phyloP scores from a whole-genome alignment of 805 yeast genomes.

The Spencermartinsiella europaea region DNA sequence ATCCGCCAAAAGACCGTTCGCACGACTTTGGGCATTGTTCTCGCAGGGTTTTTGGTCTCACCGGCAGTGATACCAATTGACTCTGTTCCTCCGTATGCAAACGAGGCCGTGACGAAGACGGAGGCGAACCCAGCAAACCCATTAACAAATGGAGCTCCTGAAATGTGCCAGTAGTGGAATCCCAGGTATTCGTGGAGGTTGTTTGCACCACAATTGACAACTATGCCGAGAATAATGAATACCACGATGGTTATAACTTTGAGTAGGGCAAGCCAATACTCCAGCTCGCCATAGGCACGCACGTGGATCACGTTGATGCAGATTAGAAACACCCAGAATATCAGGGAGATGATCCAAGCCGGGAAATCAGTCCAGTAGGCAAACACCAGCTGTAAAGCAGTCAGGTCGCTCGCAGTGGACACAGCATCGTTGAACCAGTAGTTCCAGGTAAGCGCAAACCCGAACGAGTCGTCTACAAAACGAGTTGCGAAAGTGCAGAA shows the following conservation, averaged over 20 bases:
- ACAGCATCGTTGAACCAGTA: slow-evolving; percentile 51
- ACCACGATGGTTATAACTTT: slow-evolving; percentile 64
- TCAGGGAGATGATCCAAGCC: slow-evolving; percentile 46
- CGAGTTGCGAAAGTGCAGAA: slow-evolving; percentile 46
- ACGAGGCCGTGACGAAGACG: slow-evolving; percentile 53
- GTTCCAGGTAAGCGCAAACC: slow-evolving; percentile 47
- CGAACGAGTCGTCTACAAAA: slow-evolving; percentile 46
- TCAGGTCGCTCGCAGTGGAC: slow-evolving; percentile 44
- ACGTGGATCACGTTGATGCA: slow-evolving; percentile 45
- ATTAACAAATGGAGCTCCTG: slow-evolving; percentile 39
- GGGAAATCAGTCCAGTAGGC: slow-evolving; percentile 45
- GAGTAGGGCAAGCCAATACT: slow-evolving; percentile 61
- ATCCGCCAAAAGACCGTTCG: slow-evolving; percentile 53
- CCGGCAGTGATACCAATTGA: slow-evolving; percentile 56
- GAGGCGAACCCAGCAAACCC: slow-evolving; percentile 42
- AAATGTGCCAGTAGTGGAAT: slow-evolving; percentile 49
- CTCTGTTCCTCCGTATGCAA: slow-evolving; percentile 56
- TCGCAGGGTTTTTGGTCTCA: slow-evolving; percentile 54
- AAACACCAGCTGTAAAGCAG: slow-evolving; percentile 43
- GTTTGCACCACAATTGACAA: slow-evolving; percentile 55
- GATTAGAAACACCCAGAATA: slow-evolving; percentile 50
- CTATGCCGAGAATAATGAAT: slow-evolving; percentile 51
- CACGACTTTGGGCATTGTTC: slow-evolving; percentile 54
- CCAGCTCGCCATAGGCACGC: slow-evolving; percentile 53
- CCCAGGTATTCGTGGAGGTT: slow-evolving; percentile 47